Percentiles rank a stretch among this genome's conserved stretches.
Evolutionary conservation across 2,329 filamentous ascomycete species (phyloP).

Genomic region (Truncatella angustata): DNA sequence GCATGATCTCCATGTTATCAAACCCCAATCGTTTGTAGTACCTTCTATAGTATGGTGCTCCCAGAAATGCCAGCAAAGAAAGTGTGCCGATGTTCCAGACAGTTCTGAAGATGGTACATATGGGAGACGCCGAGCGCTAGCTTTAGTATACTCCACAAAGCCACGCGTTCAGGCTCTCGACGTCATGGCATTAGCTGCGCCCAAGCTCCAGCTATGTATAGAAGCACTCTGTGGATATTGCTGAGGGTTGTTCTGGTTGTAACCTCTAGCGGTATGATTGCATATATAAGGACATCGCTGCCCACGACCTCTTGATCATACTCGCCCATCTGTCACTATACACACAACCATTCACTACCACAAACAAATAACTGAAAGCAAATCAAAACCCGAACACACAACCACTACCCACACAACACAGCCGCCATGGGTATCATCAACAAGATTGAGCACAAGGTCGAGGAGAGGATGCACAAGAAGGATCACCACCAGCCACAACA

Average conservation of each 20-base stretch:
- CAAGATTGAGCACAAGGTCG: slow-evolving; percentile 8
- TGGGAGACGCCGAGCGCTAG: not conserved
- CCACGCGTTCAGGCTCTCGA: slow-evolving; percentile 1
- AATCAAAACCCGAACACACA: not conserved
- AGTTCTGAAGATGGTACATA: not conserved
- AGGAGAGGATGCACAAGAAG: not conserved
- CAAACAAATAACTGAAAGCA: not conserved
- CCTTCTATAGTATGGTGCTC: too few relatives aligned
- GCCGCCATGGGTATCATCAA: slow-evolving; percentile 1
- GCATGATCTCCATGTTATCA: not conserved
- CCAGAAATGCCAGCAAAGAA: too few relatives aligned
- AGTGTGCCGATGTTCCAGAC: not conserved
- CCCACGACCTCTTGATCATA: too few relatives aligned
- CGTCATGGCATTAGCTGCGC: not conserved
- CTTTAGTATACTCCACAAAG: slow-evolving; percentile 5
- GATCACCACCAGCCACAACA: not conserved
- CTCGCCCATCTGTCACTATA: too few relatives aligned
- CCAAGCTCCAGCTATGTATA: not conserved
- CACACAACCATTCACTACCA: not conserved
- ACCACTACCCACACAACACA: not conserved
- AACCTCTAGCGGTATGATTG: not conserved
- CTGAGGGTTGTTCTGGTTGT: not conserved
- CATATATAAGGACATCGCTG: not conserved
- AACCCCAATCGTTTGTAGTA: too few relatives aligned
- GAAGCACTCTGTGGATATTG: not conserved